Conservation (phyloP, 352 stramenopile genomes). For the Phytophthora hibernalis region DNA sequence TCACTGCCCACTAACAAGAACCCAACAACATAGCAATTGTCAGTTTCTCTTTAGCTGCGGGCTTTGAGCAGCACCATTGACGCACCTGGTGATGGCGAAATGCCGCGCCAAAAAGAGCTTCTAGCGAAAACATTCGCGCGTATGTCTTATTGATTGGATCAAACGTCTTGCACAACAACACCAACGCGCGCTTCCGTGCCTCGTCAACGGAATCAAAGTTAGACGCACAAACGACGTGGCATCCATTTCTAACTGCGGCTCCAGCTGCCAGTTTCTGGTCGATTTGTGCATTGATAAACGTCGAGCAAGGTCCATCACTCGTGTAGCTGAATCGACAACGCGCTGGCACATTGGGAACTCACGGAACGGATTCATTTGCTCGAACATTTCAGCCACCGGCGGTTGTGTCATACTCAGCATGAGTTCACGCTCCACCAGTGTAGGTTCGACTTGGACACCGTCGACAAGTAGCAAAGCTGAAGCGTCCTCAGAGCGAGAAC, state of each 20-base stretch:
- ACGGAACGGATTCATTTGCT: conserved; percentile 48
- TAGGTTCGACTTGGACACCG: conserved; percentile 60
- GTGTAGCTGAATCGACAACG: conserved; percentile 44
- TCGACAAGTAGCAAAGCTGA: conserved; percentile 61
- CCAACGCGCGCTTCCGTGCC: conserved; percentile 64
- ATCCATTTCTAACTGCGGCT: conserved; percentile 36
- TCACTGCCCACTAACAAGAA: conserved; percentile 52
- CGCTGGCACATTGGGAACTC: conserved; percentile 46
- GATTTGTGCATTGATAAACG: conserved; percentile 42
- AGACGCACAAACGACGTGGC: conserved; percentile 68
- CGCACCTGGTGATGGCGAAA: conserved; percentile 69
- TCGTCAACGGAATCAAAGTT: conserved; percentile 74
- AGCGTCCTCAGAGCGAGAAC: conserved; percentile 56
- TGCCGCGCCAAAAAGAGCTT: conserved; percentile 55
- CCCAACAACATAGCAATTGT: conserved; percentile 11
- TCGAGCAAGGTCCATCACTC: conserved; percentile 54
- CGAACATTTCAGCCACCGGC: conserved; percentile 30
- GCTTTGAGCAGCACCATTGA: neutral
- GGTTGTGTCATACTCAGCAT: conserved; percentile 43
- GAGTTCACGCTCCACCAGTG: conserved; percentile 68
- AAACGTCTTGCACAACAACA: conserved; percentile 82
- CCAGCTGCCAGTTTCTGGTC: conserved; percentile 34
- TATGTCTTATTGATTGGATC: conserved; percentile 64
- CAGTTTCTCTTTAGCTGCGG: neutral
- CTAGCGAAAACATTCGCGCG: conserved; percentile 66